Evolutionary conservation across 768 basidiomycete genomes (phyloP).

Genomic region (Sporobolomyces roseus): DNA sequence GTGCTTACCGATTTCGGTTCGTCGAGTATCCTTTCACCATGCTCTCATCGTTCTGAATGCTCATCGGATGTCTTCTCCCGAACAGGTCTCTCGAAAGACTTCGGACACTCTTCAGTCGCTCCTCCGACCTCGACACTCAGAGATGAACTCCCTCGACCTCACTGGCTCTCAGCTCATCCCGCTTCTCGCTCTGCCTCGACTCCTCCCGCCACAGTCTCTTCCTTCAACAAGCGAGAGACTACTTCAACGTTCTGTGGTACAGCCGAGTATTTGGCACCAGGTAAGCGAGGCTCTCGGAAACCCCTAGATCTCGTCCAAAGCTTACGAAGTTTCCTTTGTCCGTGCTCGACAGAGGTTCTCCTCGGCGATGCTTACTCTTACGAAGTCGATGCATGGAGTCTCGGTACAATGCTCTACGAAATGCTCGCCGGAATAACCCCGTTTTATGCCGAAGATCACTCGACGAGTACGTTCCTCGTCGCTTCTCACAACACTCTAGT

Average conservation of each 20-base stretch:
- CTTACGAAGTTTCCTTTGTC: neutral
- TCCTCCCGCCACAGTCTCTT: slow-evolving; percentile 3
- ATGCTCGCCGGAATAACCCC: slow-evolving; percentile 94
- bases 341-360: slow-evolving; percentile 64
- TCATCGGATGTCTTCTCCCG: neutral
- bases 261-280: slow-evolving; percentile 90
- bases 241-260: slow-evolving; percentile 88
- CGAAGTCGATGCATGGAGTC: slow-evolving; percentile 97
- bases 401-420: slow-evolving; percentile 96
- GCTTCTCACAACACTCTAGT: neutral
- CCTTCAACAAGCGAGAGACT: slow-evolving; percentile 53
- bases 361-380: slow-evolving; percentile 84
- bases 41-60: neutral
- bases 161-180: slow-evolving; percentile 22
- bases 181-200: slow-evolving; percentile 9
- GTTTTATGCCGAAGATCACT: slow-evolving; percentile 86
- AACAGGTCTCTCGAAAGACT: slow-evolving; percentile 70
- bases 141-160: slow-evolving; percentile 20
- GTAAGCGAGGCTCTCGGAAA: neutral
- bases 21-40: neutral
- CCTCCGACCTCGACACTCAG: neutral
- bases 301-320: too few species aligned
- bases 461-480: slow-evolving; percentile 49
- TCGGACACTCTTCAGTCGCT: slow-evolving; percentile 55
- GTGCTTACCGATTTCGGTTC: slow-evolving; percentile 92